Percentiles rank a stretch among this genome's conserved stretches.
Evolutionary conservation across 1,139 yeast genomes (phyloP).

Genomic region (Geotrichum candidum): DNA sequence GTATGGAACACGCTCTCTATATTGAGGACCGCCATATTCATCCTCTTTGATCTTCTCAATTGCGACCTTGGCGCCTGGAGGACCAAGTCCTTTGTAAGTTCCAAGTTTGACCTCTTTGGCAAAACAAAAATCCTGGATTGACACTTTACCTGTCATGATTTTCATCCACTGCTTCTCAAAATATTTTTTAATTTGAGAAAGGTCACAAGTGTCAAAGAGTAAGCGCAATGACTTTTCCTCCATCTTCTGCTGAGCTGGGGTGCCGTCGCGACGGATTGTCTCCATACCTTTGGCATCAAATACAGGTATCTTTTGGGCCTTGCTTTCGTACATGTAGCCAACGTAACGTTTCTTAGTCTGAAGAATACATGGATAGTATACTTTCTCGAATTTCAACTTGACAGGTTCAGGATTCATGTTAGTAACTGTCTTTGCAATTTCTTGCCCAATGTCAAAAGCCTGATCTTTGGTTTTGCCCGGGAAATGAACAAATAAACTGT

Average conservation of each 20-base stretch:
- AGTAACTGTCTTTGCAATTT: constrained; percentile 61
- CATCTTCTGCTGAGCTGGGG: constrained; percentile 83
- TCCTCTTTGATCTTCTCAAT: constrained; percentile 57
- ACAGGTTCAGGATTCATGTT: constrained; percentile 74
- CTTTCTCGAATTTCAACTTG: constrained; percentile 81
- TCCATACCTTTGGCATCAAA: constrained; percentile 97
- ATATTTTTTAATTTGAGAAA: constrained; percentile 63
- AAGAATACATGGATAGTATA: constrained; percentile 78
- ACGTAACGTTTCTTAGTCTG: constrained; percentile 87
- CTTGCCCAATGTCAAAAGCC: constrained; percentile 70
- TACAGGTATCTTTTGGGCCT: constrained; percentile 49
- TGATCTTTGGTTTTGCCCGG: constrained; percentile 76
- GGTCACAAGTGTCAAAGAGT: constrained; percentile 65
- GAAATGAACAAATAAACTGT: constrained; percentile 80
- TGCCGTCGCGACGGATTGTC: constrained; percentile 88
- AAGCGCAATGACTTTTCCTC: constrained; percentile 63
- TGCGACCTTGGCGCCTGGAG: constrained; percentile 88
- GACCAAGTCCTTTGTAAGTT: constrained; percentile 66
- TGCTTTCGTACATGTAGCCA: constrained; percentile 68
- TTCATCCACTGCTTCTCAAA: constrained; percentile 60
- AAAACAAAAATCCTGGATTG: constrained; percentile 80
- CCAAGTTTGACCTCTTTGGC: constrained; percentile 88
- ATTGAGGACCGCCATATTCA: constrained; percentile 75
- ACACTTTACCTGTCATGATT: constrained; percentile 54
- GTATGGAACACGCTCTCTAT: constrained; percentile 81